Conservation (phyloP, 1,139 yeast species). For the Yamadazyma sp. region DNA sequence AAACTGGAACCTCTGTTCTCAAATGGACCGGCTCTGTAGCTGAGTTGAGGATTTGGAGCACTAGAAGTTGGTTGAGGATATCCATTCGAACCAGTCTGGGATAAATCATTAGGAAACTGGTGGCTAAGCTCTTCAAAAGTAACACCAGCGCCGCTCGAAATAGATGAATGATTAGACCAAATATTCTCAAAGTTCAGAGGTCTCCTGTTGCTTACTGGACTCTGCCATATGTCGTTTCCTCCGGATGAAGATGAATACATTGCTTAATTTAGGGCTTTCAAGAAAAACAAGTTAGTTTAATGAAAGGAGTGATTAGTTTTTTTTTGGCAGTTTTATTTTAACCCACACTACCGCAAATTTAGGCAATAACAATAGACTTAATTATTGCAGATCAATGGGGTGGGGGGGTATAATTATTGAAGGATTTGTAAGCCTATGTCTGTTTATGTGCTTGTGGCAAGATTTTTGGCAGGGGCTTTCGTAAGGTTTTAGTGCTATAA, state of each 20-base stretch:
- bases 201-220: constrained; percentile 7
- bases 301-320: constrained; percentile 1
- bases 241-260: constrained; percentile 5
- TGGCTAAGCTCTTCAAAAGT: constrained; percentile 2
- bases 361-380: background rate
- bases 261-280: background rate
- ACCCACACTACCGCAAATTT: constrained; percentile 3
- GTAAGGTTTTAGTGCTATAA: too few species aligned
- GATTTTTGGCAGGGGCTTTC: too few species aligned
- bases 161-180: constrained; percentile 12
- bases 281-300: too few species aligned
- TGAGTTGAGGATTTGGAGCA: too few species aligned
- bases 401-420: background rate
- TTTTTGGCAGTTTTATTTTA: background rate
- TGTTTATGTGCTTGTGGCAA: too few species aligned
- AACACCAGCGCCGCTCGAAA: constrained; percentile 8
- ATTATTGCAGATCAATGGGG: background rate
- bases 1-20: too few species aligned
- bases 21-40: too few species aligned
- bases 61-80: background rate
- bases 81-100: background rate
- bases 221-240: constrained; percentile 7
- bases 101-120: background rate
- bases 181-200: constrained; percentile 15
- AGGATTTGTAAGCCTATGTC: too few species aligned